Conservation (phyloP, 2,329 filamentous ascomycete species). For the Laburnicola sp. region DNA sequence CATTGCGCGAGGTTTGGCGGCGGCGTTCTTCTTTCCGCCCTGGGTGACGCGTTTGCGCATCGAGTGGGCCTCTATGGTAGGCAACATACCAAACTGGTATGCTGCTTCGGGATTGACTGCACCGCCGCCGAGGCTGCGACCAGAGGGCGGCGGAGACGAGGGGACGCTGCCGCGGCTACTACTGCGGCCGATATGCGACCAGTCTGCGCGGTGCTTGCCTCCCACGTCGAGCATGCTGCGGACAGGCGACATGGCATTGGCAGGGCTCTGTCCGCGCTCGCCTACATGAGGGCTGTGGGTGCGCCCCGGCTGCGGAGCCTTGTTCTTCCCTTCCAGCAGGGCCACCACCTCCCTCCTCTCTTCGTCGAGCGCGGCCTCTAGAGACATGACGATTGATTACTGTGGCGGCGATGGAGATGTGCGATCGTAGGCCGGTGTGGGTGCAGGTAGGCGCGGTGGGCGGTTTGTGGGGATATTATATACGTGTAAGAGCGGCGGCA, state of each 20-base stretch:
- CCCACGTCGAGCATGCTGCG: conserved; percentile 61
- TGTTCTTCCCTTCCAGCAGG: conserved; percentile 61
- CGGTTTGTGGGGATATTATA: background rate
- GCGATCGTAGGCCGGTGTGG: background rate
- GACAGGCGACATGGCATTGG: conserved; percentile 60
- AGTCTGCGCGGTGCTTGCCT: conserved; percentile 37
- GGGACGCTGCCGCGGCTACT: conserved; percentile 40
- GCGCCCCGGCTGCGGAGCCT: conserved; percentile 25
- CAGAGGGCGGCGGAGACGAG: conserved; percentile 32
- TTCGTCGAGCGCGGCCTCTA: conserved; percentile 76
- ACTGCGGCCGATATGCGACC: conserved; percentile 39
- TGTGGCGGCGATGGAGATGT: conserved; percentile 6
- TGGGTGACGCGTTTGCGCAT: conserved; percentile 50
- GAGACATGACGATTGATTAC: conserved; percentile 60
- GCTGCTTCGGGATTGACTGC: conserved; percentile 45
- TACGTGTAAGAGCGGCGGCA: background rate
- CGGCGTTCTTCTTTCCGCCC: conserved; percentile 45
- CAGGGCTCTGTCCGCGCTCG: conserved; percentile 60
- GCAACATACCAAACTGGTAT: conserved; percentile 53
- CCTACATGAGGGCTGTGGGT: conserved; percentile 32
- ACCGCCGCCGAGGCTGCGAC: conserved; percentile 18
- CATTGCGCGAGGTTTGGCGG: conserved; percentile 49
- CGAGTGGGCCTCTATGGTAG: conserved; percentile 49
- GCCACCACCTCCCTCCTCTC: conserved; percentile 74
- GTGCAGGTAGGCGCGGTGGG: background rate